Percentiles rank a stretch among this genome's conserved stretches.
Conservation (phyloP, 176 grass and related monocot genomes). For the Hyparrhenia diplandra region DNA sequence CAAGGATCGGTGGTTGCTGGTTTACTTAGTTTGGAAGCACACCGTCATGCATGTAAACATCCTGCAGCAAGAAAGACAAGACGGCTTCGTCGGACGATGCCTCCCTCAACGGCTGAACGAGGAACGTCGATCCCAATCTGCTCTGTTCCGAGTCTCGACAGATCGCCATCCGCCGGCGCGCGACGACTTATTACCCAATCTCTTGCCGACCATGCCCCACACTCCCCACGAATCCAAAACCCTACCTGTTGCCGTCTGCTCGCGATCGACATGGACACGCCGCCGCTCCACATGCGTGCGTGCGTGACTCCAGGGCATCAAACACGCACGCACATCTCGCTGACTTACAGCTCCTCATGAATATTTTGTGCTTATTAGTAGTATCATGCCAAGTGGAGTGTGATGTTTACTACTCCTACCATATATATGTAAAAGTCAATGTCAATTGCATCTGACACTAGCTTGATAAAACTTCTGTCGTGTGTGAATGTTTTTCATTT, state of each 20-base stretch:
- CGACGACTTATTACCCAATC: not conserved
- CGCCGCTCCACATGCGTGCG: no score
- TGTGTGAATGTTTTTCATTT: not conserved
- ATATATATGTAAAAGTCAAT: not conserved
- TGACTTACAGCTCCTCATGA: not conserved
- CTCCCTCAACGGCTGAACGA: not conserved
- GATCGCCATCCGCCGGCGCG: not conserved
- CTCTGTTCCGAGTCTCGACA: no score
- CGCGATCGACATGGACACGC: no score
- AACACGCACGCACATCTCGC: no score
- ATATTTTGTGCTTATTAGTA: not conserved
- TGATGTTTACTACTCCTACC: not conserved
- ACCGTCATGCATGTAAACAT: not conserved
- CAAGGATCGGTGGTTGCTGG: not conserved
- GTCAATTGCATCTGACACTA: not conserved
- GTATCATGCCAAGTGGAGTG: not conserved
- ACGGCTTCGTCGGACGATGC: not conserved
- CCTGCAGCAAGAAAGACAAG: not conserved
- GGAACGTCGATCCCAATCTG: conserved; percentile 7
- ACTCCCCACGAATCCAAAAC: not conserved
- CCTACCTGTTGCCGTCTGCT: not conserved
- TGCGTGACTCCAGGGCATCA: no score
- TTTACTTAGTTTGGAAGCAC: not conserved
- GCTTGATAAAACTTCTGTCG: not conserved
- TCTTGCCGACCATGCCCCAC: conserved; percentile 26